These are phyloP conservation scores for Fusarium falciforme DNA, from an alignment of 2,329 filamentous ascomycete genomes.

Conservation along the genomic window DNA sequence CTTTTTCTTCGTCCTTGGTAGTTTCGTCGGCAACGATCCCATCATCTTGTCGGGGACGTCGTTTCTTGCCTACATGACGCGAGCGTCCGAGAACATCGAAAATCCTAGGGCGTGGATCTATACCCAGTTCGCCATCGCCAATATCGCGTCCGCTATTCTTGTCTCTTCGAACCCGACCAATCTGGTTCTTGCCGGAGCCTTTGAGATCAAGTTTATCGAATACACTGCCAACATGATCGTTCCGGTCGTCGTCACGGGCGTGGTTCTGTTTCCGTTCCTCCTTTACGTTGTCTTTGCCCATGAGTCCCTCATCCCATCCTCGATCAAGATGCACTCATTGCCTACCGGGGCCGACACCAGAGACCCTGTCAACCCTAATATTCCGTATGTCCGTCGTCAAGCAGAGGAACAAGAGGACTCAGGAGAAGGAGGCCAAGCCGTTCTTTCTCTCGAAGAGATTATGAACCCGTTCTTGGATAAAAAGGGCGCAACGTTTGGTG, in stretches of 20 bases:
- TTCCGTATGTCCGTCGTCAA: constrained; percentile 70
- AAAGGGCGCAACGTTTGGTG: constrained; percentile 72
- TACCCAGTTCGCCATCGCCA: constrained; percentile 77
- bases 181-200: constrained; percentile 78
- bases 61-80: constrained; percentile 81
- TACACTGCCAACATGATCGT: constrained; percentile 85
- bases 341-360: constrained; percentile 65
- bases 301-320: constrained; percentile 70
- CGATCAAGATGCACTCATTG: constrained; percentile 76
- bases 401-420: constrained; percentile 63
- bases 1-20: constrained; percentile 77
- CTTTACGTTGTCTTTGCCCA: constrained; percentile 76
- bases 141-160: constrained; percentile 79
- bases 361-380: constrained; percentile 77
- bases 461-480: constrained; percentile 81
- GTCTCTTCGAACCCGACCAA: constrained; percentile 85
- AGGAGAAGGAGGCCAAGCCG: constrained; percentile 60
- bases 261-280: constrained; percentile 76
- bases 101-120: constrained; percentile 80
- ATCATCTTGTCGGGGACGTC: constrained; percentile 80
- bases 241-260: constrained; percentile 74
- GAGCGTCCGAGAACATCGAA: constrained; percentile 77
- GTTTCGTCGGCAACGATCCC: constrained; percentile 79
- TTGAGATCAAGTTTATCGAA: constrained; percentile 76
- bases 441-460: constrained; percentile 75